A percentile compares a stretch with the other conserved stretches of the same genome.
These are phyloP conservation scores for Trichoderma polysporum DNA, from an alignment of 2,329 filamentous ascomycete genomes.

Conservation along the genomic window DNA sequence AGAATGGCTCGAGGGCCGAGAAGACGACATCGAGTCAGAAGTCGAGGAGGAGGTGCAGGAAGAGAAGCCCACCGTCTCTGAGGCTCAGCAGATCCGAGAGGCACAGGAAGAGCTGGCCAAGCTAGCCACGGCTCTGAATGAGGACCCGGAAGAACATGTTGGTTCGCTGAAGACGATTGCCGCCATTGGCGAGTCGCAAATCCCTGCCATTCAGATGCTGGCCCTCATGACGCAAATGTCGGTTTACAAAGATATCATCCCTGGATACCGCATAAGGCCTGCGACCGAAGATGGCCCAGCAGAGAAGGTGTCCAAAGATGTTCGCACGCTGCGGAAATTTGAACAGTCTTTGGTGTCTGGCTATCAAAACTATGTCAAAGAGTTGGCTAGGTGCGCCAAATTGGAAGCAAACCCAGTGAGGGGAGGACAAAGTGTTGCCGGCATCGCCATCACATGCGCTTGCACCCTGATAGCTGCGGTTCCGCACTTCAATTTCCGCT, in stretches of 20 bases:
- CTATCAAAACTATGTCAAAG: constrained; percentile 82
- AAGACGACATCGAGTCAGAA: constrained; percentile 46
- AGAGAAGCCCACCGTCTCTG: constrained; percentile 64
- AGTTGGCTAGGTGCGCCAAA: constrained; percentile 68
- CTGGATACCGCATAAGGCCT: constrained; percentile 90
- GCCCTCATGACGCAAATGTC: constrained; percentile 82
- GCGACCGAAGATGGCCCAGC: constrained; percentile 70
- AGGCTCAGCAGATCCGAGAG: constrained; percentile 75
- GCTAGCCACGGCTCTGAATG: constrained; percentile 77
- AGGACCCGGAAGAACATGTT: constrained; percentile 88
- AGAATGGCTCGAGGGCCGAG: constrained; percentile 63
- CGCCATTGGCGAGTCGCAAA: constrained; percentile 67
- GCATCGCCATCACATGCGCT: constrained; percentile 79
- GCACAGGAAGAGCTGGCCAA: constrained; percentile 92
- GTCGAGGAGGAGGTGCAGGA: constrained; percentile 48
- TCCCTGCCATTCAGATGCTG: constrained; percentile 78
- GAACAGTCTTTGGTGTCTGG: constrained; percentile 83
- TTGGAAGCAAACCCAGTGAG: constrained; percentile 42
- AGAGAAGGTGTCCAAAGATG: constrained; percentile 88
- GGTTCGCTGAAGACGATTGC: constrained; percentile 75
- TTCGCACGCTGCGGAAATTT: constrained; percentile 76
- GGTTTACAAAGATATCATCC: constrained; percentile 94
- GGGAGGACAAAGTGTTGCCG: constrained; percentile 57
- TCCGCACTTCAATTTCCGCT: constrained; percentile 95
- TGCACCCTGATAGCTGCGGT: constrained; percentile 78